These are phyloP conservation scores for Candida neerlandica DNA, from an alignment of 1,139 yeast genomes.

Conservation along the genomic window DNA sequence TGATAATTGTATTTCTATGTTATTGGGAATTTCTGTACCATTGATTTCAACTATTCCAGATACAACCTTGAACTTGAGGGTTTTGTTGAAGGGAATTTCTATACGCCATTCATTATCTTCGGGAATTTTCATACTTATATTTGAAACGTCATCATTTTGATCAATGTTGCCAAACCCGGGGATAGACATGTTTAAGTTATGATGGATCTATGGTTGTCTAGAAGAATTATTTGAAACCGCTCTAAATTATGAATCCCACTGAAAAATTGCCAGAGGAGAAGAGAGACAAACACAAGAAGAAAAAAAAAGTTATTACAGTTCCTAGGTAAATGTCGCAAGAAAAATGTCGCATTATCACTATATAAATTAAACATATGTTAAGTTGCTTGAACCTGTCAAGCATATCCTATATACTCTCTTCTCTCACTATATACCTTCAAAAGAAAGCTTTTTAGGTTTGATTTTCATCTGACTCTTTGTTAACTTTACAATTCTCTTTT, in stretches of 20 bases:
- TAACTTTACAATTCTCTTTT: constrained; percentile 34
- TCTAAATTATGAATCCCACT: not conserved
- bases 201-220: too few relatives aligned
- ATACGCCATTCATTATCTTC: constrained; percentile 80
- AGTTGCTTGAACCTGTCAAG: constrained; percentile 7
- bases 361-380: not conserved
- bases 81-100: constrained; percentile 65
- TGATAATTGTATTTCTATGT: constrained; percentile 61
- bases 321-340: not conserved
- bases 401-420: not conserved
- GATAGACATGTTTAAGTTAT: constrained; percentile 18
- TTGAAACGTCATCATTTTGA: constrained; percentile 5
- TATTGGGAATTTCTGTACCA: constrained; percentile 88
- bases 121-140: constrained; percentile 31
- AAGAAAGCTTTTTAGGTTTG: constrained; percentile 40
- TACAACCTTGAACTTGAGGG: constrained; percentile 55
- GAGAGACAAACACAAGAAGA: not conserved
- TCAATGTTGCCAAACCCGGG: constrained; percentile 25
- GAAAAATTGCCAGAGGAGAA: not conserved
- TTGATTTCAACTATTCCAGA: constrained; percentile 85
- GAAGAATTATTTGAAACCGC: too few relatives aligned
- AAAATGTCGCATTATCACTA: constrained; percentile 2
- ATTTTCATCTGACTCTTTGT: constrained; percentile 37
- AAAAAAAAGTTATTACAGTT: not conserved
- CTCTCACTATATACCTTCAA: constrained; percentile 8